Conservation (phyloP, 192 early-diverging fungal species). For the Entomortierella chlamydospora region DNA sequence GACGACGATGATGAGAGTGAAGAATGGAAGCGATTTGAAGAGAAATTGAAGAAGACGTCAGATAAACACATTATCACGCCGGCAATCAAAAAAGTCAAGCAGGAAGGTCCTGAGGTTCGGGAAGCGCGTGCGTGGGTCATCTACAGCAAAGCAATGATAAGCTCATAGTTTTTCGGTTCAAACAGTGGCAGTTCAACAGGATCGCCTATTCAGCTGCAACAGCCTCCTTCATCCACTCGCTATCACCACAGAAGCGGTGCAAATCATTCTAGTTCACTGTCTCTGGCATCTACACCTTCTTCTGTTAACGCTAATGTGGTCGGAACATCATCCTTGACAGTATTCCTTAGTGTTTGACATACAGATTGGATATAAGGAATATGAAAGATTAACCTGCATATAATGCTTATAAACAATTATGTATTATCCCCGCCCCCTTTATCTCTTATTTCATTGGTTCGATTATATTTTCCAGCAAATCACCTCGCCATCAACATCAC, state of each 20-base stretch:
- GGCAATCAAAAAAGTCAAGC: neutral
- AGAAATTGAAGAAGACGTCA: neutral
- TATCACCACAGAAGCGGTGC: neutral
- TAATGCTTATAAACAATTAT: too few species aligned
- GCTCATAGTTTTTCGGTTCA: conserved; percentile 4
- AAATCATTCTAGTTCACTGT: too few species aligned
- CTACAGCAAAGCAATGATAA: conserved; percentile 40
- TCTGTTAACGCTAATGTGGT: neutral
- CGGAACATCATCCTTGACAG: conserved; percentile 21
- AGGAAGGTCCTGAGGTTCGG: conserved; percentile 32
- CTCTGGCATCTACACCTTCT: too few species aligned
- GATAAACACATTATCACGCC: neutral
- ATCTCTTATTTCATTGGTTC: too few species aligned
- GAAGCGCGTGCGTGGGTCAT: conserved; percentile 41
- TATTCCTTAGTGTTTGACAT: too few species aligned
- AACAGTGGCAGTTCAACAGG: neutral
- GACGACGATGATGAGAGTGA: neutral
- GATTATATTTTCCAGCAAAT: too few species aligned
- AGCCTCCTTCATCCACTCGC: neutral
- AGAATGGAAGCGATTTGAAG: neutral
- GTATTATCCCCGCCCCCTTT: too few species aligned
- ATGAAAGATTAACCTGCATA: too few species aligned
- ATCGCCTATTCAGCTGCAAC: neutral
- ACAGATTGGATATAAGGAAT: too few species aligned
- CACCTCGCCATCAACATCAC: too few species aligned